phyloP scores from a whole-genome alignment of 805 yeast genomes.

The Lipomyces lipofer region DNA sequence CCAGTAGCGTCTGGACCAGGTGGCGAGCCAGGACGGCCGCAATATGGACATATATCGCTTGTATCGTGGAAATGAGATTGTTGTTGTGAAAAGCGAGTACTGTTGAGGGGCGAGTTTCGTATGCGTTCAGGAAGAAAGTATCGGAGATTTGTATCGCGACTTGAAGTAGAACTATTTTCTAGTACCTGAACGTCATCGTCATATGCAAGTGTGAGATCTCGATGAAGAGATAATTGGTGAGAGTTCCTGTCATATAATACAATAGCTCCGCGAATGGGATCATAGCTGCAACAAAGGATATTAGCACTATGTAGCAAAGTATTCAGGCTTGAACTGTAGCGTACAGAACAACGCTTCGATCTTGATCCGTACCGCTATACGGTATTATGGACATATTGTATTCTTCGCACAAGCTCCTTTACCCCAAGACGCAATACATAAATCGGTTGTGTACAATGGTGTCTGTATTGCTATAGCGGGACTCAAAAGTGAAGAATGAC shows the following conservation, averaged over 20 bases:
- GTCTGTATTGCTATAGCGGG: no score
- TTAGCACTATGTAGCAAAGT: no score
- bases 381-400: slow-evolving; percentile 26
- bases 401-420: no score
- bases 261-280: slow-evolving; percentile 25
- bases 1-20: not conserved
- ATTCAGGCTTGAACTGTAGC: not conserved
- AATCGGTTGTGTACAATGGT: no score
- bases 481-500: no score
- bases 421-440: not conserved
- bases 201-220: slow-evolving; percentile 5
- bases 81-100: not conserved
- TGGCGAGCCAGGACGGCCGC: slow-evolving; percentile 9
- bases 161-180: not conserved
- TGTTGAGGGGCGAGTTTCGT: not conserved
- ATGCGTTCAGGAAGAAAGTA: not conserved
- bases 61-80: no score
- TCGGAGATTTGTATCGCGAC: not conserved
- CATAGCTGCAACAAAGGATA: slow-evolving; percentile 14
- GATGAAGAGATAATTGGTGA: slow-evolving; percentile 25
- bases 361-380: slow-evolving; percentile 15
- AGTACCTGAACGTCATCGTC: not conserved
- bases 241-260: slow-evolving; percentile 24
- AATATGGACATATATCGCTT: slow-evolving; percentile 6
- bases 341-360: slow-evolving; percentile 26